phyloP scores from a whole-genome alignment of 345 rosid species.

The Lepidium africanum region DNA sequence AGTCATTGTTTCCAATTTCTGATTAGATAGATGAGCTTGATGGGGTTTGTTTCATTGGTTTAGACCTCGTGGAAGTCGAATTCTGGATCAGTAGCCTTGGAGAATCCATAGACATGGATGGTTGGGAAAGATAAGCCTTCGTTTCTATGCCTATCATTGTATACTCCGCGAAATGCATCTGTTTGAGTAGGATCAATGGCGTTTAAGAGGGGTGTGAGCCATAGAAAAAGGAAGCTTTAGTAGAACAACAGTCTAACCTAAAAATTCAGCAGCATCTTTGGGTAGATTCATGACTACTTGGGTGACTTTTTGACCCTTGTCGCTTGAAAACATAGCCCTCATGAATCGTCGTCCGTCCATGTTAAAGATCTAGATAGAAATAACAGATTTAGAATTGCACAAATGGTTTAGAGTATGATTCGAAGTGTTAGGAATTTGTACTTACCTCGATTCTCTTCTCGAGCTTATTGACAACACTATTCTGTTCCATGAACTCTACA shows the following conservation, averaged over 20 bases:
- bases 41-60: neutral
- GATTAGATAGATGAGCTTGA: neutral
- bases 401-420: neutral
- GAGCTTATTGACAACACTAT: slow-evolving; percentile 65
- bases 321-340: slow-evolving; percentile 59
- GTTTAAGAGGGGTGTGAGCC: neutral
- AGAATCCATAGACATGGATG: slow-evolving; percentile 89
- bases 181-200: neutral
- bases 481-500: slow-evolving; percentile 67
- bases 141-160: slow-evolving; percentile 34
- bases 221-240: neutral
- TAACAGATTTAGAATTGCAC: neutral
- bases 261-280: slow-evolving; percentile 67
- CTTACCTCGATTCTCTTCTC: slow-evolving; percentile 68
- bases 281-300: slow-evolving; percentile 90
- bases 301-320: slow-evolving; percentile 56
- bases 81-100: slow-evolving; percentile 87
- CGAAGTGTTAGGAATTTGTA: neutral
- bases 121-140: slow-evolving; percentile 42
- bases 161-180: slow-evolving; percentile 81
- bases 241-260: slow-evolving; percentile 37
- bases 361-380: slow-evolving; percentile 51
- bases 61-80: slow-evolving; percentile 86
- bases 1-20: neutral
- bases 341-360: slow-evolving; percentile 93